Conservation (phyloP, 108 stramenopile species). For the Skeletonema marinoi region DNA sequence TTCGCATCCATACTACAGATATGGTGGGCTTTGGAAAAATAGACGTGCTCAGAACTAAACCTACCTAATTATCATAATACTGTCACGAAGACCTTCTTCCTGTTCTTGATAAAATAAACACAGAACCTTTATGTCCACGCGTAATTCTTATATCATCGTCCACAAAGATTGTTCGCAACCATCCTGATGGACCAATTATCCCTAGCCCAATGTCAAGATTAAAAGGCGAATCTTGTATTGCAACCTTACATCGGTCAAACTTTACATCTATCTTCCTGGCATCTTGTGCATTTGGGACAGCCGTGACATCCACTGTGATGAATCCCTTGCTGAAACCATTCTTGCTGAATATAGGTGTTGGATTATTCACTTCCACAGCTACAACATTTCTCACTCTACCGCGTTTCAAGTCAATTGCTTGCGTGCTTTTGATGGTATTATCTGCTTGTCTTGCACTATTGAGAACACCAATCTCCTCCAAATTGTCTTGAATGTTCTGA, state of each 20-base stretch:
- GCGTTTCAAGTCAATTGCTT: conserved; percentile 72
- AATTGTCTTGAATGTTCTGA: conserved; percentile 59
- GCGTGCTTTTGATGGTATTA: conserved; percentile 59
- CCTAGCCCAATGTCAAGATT: conserved; percentile 66
- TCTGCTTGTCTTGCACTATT: neutral
- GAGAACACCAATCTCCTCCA: conserved; percentile 72
- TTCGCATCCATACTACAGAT: conserved; percentile 82
- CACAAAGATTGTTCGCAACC: conserved; percentile 74
- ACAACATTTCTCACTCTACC: conserved; percentile 77
- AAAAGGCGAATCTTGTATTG: conserved; percentile 51
- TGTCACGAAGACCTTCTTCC: neutral
- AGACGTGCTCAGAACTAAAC: conserved; percentile 28
- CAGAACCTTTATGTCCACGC: conserved; percentile 83
- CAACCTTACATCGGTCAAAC: conserved; percentile 68
- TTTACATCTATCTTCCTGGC: conserved; percentile 75
- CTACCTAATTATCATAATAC: neutral
- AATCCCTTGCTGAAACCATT: conserved; percentile 43
- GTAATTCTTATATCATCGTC: conserved; percentile 82
- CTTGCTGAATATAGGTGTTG: conserved; percentile 31
- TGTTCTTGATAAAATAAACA: conserved; percentile 73
- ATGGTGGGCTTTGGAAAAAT: conserved; percentile 91
- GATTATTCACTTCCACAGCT: conserved; percentile 47
- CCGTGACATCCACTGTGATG: conserved; percentile 64
- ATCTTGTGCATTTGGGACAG: conserved; percentile 56
- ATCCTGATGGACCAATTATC: conserved; percentile 71